Conservation (phyloP, 176 grass and related monocot genomes). For the Pontederia paniculata region DNA sequence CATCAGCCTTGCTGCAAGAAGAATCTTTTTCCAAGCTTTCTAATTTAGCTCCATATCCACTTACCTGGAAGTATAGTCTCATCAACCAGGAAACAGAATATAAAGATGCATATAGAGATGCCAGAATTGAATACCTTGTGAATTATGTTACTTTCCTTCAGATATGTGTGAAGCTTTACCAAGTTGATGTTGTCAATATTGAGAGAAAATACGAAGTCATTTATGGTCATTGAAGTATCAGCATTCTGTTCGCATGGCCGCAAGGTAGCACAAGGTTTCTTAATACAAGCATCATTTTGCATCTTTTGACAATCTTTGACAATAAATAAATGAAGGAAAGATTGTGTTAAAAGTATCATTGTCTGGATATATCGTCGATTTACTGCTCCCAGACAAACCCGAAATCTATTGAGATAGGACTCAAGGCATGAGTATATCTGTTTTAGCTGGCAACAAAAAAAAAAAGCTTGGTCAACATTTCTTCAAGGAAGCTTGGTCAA, state of each 20-base stretch:
- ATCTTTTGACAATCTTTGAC: constrained; percentile 4
- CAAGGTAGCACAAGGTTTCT: too few species aligned
- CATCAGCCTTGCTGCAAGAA: constrained; percentile 9
- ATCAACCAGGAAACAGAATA: background rate
- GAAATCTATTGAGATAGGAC: constrained; percentile 69
- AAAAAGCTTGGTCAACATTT: constrained; percentile 2
- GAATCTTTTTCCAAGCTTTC: constrained; percentile 21
- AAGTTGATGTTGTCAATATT: constrained; percentile 97
- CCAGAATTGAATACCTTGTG: constrained; percentile 49
- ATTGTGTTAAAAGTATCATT: constrained; percentile 53
- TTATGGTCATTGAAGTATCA: constrained; percentile 62
- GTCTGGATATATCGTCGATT: constrained; percentile 90
- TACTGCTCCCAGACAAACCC: constrained; percentile 55
- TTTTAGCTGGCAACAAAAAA: constrained; percentile 52
- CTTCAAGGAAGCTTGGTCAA: background rate
- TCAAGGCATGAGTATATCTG: constrained; percentile 51
- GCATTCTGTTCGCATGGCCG: background rate
- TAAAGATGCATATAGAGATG: background rate
- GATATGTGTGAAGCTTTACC: constrained; percentile 73
- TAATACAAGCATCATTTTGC: background rate
- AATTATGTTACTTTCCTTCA: constrained; percentile 93
- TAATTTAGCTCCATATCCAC: constrained; percentile 62
- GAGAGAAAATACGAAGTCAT: constrained; percentile 84
- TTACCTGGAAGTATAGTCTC: constrained; percentile 36
- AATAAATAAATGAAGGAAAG: constrained; percentile 43